Evolutionary conservation across 2,329 filamentous ascomycete genomes (phyloP), one percentile per base, ranked within the genome.

Genomic region (Epichloe hybrida): DNA sequence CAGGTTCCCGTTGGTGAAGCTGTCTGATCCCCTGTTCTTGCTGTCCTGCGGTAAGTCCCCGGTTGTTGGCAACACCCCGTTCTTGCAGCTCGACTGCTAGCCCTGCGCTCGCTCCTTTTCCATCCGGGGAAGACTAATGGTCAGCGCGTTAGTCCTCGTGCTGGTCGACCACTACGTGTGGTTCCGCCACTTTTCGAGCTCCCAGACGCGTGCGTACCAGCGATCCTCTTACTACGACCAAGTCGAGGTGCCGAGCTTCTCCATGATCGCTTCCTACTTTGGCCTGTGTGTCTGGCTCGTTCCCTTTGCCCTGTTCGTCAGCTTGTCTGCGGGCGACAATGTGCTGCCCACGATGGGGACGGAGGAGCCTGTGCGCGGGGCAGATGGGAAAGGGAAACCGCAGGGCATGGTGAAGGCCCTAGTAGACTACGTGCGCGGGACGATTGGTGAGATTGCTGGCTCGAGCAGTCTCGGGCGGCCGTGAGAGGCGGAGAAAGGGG

Each of bases 261-360:
- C 88, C 17, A 88, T 97, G 70, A 93, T 97, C 43, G 89, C 93
- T 0, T 91, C 88, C 0, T 98, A 93, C 69, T 98, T 98, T 63
- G 93, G 93, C 0, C 73, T 98, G 2, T 95, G 90, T 61, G 90
- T 98, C 0, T 98, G 93, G 93, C 76, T 98, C 1, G 87, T 97
- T 0, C 93, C 93, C 0, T 98, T 98, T 64, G 83, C 90, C 15
- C 75, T 98, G 13, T 98, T 98, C 63, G 91, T 98, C 48, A 95
- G 87, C 60, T 69, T 98, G 41, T 95, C 88, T n/a, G 93, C 93
- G 0, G 88, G 89, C 50, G 93, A 98, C 63, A 97, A 97, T 63
- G 88, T 97, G 3, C 71, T 98, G 48, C 93, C 93, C 0, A 94
- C 84, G 7, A 96, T 96, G 78, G 88, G 88, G 12, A 88, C 80